Conservation (phyloP, 2,329 filamentous ascomycete species). For the Colletotrichum cordylinicola region DNA sequence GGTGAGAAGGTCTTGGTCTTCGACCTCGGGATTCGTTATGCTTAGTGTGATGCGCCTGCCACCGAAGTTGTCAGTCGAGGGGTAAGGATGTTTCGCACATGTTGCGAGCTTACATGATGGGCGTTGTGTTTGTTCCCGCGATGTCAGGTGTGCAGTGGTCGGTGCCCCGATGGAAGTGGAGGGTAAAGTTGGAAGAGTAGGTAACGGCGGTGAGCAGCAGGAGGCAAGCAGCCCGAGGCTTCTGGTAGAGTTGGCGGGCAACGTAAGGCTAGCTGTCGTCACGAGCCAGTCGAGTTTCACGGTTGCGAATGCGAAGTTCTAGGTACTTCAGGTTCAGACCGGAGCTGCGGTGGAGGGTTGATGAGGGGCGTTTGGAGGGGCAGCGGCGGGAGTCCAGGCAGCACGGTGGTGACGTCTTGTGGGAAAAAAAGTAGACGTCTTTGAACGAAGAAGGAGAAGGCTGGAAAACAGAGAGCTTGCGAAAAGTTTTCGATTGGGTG, state of each 20-base stretch:
- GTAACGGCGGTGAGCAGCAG: not conserved
- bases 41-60: constrained; percentile 85
- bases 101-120: constrained; percentile 11
- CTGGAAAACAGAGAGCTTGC: not conserved
- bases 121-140: not conserved
- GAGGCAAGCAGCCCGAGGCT: not conserved
- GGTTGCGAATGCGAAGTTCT: constrained; percentile 15
- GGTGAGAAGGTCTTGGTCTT: constrained; percentile 73
- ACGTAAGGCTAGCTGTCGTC: not conserved
- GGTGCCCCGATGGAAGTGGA: not conserved
- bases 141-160: not conserved
- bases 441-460: not conserved
- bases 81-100: not conserved
- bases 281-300: constrained; percentile 6
- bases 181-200: not conserved
- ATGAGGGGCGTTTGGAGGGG: constrained; percentile 19
- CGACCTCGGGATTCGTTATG: constrained; percentile 75
- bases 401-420: constrained; percentile 14
- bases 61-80: not conserved
- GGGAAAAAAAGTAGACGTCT: not conserved
- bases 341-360: constrained; percentile 2
- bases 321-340: not conserved
- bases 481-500: not conserved
- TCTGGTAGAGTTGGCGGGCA: not conserved
- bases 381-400: constrained; percentile 1